Conservation (phyloP, 306 rosid genomes). For the Quercus alba region DNA sequence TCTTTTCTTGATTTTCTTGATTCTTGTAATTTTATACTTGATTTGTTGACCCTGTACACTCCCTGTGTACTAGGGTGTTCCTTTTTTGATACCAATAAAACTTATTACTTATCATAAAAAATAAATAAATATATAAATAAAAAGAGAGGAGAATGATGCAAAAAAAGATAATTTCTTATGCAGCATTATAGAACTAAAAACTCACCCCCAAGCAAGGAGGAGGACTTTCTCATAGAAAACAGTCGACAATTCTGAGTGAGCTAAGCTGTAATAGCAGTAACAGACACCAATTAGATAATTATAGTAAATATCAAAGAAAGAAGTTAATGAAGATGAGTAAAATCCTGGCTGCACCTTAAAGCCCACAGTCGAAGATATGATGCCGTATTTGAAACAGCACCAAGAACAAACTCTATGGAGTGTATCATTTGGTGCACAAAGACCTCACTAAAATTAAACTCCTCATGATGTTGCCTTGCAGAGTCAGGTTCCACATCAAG, state of each 20-base stretch:
- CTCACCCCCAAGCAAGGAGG: conserved; percentile 99
- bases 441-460: conserved; percentile 90
- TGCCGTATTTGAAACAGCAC: conserved; percentile 98
- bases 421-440: conserved; percentile 99
- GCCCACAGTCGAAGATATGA: conserved; percentile 99
- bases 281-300: conserved; percentile 21
- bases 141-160: background rate
- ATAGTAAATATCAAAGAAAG: conserved; percentile 5
- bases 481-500: conserved; percentile 85
- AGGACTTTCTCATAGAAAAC: conserved; percentile 98
- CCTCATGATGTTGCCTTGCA: conserved; percentile 83
- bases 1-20: too few species aligned
- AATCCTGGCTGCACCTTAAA: conserved; percentile 58
- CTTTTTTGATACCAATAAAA: too few species aligned
- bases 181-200: conserved; percentile 14
- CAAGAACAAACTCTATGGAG: conserved; percentile 92
- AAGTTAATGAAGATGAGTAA: conserved; percentile 18
- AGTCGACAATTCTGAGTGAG: conserved; percentile 96
- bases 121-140: too few species aligned
- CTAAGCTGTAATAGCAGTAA: conserved; percentile 68
- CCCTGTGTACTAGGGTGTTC: too few species aligned
- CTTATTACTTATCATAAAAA: too few species aligned
- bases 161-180: background rate
- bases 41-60: too few species aligned
- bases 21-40: too few species aligned